Base-by-base conservation (phyloP, 2,329 filamentous ascomycete genomes). In the Penicillium glabrum region DNA sequence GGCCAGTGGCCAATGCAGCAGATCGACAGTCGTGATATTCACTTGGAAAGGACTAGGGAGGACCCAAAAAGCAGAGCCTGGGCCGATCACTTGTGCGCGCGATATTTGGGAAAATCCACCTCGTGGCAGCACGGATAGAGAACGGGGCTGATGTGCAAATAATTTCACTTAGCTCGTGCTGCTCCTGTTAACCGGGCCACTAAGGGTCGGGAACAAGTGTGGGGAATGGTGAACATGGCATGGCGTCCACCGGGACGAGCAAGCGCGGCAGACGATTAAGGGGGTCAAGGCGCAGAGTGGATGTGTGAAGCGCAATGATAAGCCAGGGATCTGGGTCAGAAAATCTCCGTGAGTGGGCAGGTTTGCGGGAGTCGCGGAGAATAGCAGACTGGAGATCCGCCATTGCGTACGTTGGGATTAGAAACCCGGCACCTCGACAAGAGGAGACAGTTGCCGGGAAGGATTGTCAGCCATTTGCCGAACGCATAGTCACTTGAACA, bases 131-230 rank as follows among this genome's bases (percentile, higher is more conserved):
- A 39, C 26, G 53, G 49, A 26, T 26, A 26, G 41, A 44, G 50
- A 51, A 44, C 23, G 49, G 27, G 41, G 29, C 21, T n/a, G 60
- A 57, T 62, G 58, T 60, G 60, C 58, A 53, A 49, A 45, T 45
- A 56, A 60, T 62, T 59, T 57, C 54, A 31, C 51, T 45, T 60
- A 57, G 46, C 46, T 45, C 37, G 26, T 24, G 16, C 41, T 35
- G 26, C 37, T 57, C 53, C 31, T 51, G 37, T 41, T 53, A 21
- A 45, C 51, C 27, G 31, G 13, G 35, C 27, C 51, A 53, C 48
- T 61, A 57, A 33, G 24, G 43, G 52, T 51, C 51, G 54, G 45
- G 48, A 61, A 48, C 31, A 27, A 37, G 29, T 57, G 54, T 60
- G 57, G 57, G 39, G 57, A 55, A 53, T 41, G 54, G 53, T 57